Evolutionary conservation across 148 eudicot genomes (phyloP).

Genomic region (Silene conica): DNA sequence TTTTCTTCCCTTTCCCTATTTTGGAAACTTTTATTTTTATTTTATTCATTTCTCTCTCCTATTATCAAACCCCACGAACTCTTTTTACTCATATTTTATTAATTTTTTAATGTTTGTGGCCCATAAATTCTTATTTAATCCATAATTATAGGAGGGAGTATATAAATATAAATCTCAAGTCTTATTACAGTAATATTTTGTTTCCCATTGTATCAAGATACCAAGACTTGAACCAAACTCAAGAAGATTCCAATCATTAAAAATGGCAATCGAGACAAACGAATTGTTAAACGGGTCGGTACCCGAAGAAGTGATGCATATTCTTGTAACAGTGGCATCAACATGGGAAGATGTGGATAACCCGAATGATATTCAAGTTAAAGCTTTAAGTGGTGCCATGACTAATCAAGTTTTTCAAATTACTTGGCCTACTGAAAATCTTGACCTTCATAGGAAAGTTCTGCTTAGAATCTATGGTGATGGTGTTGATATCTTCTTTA

Average conservation of each 20-base stretch:
- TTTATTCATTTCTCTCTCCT: too few relatives aligned
- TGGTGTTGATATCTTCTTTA: slow-evolving; percentile 77
- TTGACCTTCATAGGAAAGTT: slow-evolving; percentile 41
- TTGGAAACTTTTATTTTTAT: too few relatives aligned
- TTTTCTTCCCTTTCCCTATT: too few relatives aligned
- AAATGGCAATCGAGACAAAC: slow-evolving; percentile 64
- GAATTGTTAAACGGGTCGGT: slow-evolving; percentile 44
- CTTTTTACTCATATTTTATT: too few relatives aligned
- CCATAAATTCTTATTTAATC: too few relatives aligned
- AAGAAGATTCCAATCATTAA: not conserved
- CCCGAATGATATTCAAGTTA: slow-evolving; percentile 45
- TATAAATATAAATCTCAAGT: slow-evolving; percentile 10
- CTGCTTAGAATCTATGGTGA: slow-evolving; percentile 80
- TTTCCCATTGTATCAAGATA: slow-evolving; percentile 26
- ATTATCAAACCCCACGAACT: too few relatives aligned
- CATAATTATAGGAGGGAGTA: too few relatives aligned
- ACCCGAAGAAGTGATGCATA: slow-evolving; percentile 65
- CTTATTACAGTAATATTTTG: slow-evolving; percentile 16
- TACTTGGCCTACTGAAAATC: slow-evolving; percentile 53
- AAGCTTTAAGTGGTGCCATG: slow-evolving; percentile 83
- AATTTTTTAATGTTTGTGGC: too few relatives aligned
- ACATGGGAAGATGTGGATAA: slow-evolving; percentile 71
- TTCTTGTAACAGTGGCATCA: slow-evolving; percentile 47
- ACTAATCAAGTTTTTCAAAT: slow-evolving; percentile 75
- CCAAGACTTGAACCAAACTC: not conserved